A percentile compares a stretch with the other conserved stretches of the same genome.
phyloP scores from a whole-genome alignment of 2,329 filamentous ascomycete genomes.

The Biscogniauxia sp. region DNA sequence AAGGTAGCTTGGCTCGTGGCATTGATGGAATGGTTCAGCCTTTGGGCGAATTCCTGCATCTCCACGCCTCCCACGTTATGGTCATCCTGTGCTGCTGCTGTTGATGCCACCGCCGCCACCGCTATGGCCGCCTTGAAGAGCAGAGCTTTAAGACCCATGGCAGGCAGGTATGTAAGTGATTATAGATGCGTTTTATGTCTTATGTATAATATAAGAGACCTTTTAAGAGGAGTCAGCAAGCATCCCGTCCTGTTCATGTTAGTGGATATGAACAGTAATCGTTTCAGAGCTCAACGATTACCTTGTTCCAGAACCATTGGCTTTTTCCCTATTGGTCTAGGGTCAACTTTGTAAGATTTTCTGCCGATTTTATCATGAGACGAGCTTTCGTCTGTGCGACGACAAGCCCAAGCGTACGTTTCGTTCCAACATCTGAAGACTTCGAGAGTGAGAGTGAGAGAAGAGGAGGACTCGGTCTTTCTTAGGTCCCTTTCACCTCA shows the following conservation, averaged over 20 bases:
- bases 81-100: background rate
- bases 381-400: background rate
- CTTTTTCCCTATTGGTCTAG: no score
- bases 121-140: background rate
- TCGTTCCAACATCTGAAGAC: background rate
- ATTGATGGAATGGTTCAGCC: slow-evolving; percentile 13
- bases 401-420: background rate
- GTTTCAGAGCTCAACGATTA: no score
- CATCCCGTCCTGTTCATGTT: background rate
- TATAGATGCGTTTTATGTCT: background rate
- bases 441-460: no score
- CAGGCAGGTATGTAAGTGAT: no score
- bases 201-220: background rate
- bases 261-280: no score
- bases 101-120: no score
- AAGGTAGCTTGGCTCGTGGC: slow-evolving; percentile 13
- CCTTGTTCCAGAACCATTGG: no score
- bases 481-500: no score
- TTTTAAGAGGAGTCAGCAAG: background rate
- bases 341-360: background rate
- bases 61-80: background rate
- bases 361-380: background rate
- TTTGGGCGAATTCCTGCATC: slow-evolving; percentile 17
- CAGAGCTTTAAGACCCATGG: background rate
- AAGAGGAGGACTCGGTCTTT: no score